Conservation (phyloP, 257 asterid genomes). For the Mentha longifolia region DNA sequence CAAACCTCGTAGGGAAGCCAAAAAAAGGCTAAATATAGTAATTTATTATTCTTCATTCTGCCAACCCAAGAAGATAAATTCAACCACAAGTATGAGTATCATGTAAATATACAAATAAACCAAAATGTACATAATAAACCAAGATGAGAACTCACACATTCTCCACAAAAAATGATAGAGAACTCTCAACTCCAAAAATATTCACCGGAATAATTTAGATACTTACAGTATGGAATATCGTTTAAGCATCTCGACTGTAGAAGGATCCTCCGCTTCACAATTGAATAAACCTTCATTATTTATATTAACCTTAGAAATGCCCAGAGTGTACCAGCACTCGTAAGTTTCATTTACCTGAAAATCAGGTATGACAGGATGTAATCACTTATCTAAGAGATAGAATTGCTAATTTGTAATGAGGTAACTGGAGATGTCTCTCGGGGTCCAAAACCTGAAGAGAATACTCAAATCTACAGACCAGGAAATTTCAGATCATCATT, state of each 20-base stretch:
- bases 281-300: conserved; percentile 69
- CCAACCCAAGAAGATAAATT: conserved; percentile 8
- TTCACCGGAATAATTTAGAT: conserved; percentile 29
- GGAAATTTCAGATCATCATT: conserved; percentile 21
- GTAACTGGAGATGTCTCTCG: conserved; percentile 19
- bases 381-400: conserved; percentile 15
- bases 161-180: too few species aligned
- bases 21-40: neutral
- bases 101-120: conserved; percentile 6
- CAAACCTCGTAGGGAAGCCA: neutral
- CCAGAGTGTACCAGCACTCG: conserved; percentile 87
- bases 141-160: neutral
- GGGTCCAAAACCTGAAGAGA: conserved; percentile 9
- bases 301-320: conserved; percentile 77
- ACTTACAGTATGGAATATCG: conserved; percentile 85
- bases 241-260: conserved; percentile 79
- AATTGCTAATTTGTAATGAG: conserved; percentile 16
- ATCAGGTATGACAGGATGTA: conserved; percentile 33
- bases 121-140: neutral
- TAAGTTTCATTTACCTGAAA: conserved; percentile 89
- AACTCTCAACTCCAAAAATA: conserved; percentile 7
- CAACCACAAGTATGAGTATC: conserved; percentile 11
- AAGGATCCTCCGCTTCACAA: conserved; percentile 85
- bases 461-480: conserved; percentile 10
- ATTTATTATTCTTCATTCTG: conserved; percentile 9